phyloP scores from a whole-genome alignment of 129 eudicot genomes.

The Scalesia atractyloides region DNA sequence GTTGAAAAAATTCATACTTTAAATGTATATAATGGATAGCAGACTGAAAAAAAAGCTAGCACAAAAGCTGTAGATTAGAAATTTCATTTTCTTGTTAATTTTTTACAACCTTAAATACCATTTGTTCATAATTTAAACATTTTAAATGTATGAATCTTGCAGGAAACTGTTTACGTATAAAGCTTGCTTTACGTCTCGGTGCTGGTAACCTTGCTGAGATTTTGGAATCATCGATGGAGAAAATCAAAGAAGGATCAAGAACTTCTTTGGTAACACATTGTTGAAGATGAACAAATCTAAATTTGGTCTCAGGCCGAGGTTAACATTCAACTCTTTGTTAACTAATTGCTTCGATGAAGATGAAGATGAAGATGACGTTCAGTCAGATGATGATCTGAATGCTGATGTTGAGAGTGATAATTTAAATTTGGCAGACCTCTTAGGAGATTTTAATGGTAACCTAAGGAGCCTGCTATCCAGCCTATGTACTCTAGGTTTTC shows the following conservation, averaged over 20 bases:
- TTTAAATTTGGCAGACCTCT: slow-evolving; percentile 51
- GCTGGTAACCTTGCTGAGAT: too few species aligned
- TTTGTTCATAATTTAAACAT: too few species aligned
- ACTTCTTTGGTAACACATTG: too few species aligned
- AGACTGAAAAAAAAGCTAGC: too few species aligned
- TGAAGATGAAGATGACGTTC: slow-evolving; percentile 29
- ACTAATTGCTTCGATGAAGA: slow-evolving; percentile 15
- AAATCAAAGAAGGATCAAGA: too few species aligned
- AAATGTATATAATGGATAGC: not conserved
- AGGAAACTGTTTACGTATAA: too few species aligned
- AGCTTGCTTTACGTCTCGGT: too few species aligned
- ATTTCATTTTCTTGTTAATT: not conserved
- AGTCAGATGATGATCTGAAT: slow-evolving; percentile 11
- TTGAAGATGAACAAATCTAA: slow-evolving; percentile 38
- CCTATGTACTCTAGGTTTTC: too few species aligned
- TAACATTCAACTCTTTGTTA: slow-evolving; percentile 23
- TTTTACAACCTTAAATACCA: not conserved
- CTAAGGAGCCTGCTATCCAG: not conserved
- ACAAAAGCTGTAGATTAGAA: not conserved
- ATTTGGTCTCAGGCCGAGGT: not conserved
- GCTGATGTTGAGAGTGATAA: slow-evolving; percentile 39
- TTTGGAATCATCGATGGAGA: too few species aligned
- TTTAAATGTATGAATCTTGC: not conserved
- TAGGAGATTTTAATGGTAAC: slow-evolving; percentile 64
- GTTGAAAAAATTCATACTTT: too few species aligned